These are phyloP conservation scores for Argentina anserina DNA, from an alignment of 306 rosid genomes.

Conservation along the genomic window DNA sequence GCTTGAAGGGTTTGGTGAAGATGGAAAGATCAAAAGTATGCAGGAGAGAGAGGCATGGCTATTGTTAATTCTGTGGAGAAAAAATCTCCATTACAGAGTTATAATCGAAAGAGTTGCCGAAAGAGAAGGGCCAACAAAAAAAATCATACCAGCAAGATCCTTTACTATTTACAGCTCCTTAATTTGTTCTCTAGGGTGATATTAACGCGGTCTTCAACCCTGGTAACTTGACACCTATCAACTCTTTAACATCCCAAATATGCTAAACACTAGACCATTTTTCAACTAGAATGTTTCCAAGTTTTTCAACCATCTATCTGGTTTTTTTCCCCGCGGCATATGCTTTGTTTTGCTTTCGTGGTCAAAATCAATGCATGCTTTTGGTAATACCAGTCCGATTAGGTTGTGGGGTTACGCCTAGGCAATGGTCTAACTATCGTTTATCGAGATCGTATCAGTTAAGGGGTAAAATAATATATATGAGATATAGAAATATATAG, in stretches of 20 bases:
- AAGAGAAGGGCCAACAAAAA: slow-evolving; percentile 16
- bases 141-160: not conserved
- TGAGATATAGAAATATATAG: no score
- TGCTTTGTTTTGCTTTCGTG: not conserved
- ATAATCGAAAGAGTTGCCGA: slow-evolving; percentile 7
- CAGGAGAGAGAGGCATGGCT: not conserved
- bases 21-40: not conserved
- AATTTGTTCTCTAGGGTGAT: not conserved
- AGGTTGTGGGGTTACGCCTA: no score
- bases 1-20: not conserved
- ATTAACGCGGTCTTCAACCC: not conserved
- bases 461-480: no score
- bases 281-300: not conserved
- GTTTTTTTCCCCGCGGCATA: not conserved
- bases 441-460: no score
- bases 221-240: not conserved
- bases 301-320: not conserved
- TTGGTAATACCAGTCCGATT: no score
- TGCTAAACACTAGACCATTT: not conserved
- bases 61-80: slow-evolving; percentile 13
- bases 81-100: slow-evolving; percentile 10
- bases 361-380: no score
- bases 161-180: slow-evolving; percentile 12
- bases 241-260: not conserved
- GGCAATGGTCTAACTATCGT: no score